A percentile compares a stretch with the other conserved stretches of the same genome.
Conservation (phyloP, 2,329 filamentous ascomycete genomes). For the Tetracladium maxilliforme region DNA sequence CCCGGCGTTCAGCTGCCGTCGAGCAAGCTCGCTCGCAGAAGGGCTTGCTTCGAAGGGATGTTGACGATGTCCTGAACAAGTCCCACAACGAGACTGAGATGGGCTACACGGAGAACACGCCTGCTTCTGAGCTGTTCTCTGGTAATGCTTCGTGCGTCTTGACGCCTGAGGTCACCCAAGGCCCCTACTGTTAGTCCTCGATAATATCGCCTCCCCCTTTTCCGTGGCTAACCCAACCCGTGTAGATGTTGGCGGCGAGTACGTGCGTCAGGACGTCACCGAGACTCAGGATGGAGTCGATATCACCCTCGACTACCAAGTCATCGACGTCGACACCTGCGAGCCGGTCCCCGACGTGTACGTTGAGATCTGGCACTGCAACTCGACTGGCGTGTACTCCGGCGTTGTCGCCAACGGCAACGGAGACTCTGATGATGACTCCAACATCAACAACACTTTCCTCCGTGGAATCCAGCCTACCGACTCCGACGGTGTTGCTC, state of each 20-base stretch:
- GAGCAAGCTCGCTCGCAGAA: conserved; percentile 17
- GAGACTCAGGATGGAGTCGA: conserved; percentile 20
- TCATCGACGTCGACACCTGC: conserved; percentile 23
- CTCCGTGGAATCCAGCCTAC: conserved; percentile 25
- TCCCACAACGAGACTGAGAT: conserved; percentile 6
- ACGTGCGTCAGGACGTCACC: conserved; percentile 19
- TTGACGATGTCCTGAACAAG: conserved; percentile 7
- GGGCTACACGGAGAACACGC: conserved; percentile 17
- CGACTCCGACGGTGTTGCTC: conserved; percentile 22
- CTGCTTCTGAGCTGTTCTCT: conserved; percentile 21
- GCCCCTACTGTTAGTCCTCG: conserved; percentile 41
- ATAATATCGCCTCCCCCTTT: no score
- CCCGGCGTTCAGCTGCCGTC: conserved; percentile 16
- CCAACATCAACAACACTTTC: conserved; percentile 22
- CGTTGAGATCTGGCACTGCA: conserved; percentile 23
- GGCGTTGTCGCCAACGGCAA: conserved; percentile 13
- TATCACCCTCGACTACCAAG: conserved; percentile 23
- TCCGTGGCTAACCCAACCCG: no score
- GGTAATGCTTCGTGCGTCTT: conserved; percentile 30
- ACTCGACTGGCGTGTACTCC: conserved; percentile 22
- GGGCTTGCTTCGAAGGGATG: conserved; percentile 8
- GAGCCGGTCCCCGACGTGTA: conserved; percentile 19
- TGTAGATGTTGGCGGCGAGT: conserved; percentile 18
- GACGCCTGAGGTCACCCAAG: conserved; percentile 35
- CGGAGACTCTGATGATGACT: no score